Evolutionary conservation across 2,329 filamentous ascomycete species (phyloP).

Genomic region (Fusarium vanettenii): DNA sequence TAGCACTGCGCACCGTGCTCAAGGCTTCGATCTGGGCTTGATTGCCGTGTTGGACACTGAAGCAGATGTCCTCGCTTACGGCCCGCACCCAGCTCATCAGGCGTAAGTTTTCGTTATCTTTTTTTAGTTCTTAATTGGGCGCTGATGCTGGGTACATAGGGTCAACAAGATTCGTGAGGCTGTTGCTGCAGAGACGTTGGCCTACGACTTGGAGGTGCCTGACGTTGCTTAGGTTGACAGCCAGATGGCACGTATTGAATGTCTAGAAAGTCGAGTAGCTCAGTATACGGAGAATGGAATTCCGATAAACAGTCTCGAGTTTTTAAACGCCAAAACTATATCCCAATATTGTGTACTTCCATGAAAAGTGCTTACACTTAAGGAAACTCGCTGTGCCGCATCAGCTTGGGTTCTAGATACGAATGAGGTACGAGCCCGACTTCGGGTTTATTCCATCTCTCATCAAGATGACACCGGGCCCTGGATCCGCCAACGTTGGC

Average conservation of each 20-base stretch:
- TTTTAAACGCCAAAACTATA: neutral
- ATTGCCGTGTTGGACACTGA: neutral
- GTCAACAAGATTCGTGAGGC: neutral
- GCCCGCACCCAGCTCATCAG: neutral
- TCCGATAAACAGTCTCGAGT: neutral
- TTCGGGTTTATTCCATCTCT: neutral
- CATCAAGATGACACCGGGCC: neutral
- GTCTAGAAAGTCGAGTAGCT: neutral
- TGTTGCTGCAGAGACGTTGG: neutral
- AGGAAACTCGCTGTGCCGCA: neutral
- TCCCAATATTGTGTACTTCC: neutral
- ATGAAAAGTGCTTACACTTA: neutral
- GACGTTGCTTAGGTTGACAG: neutral
- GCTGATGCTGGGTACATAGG: neutral
- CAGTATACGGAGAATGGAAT: neutral
- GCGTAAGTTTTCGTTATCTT: neutral
- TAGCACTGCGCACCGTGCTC: conserved; percentile 1
- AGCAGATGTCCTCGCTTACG: neutral
- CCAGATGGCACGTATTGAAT: neutral
- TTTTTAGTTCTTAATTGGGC: neutral
- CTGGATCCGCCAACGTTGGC: neutral
- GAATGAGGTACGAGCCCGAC: neutral
- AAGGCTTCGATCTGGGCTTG: neutral
- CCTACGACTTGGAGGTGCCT: neutral
- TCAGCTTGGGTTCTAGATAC: neutral